These are phyloP conservation scores for Neurospora tetraspora DNA, from an alignment of 495 filamentous ascomycete genomes.

Conservation along the genomic window DNA sequence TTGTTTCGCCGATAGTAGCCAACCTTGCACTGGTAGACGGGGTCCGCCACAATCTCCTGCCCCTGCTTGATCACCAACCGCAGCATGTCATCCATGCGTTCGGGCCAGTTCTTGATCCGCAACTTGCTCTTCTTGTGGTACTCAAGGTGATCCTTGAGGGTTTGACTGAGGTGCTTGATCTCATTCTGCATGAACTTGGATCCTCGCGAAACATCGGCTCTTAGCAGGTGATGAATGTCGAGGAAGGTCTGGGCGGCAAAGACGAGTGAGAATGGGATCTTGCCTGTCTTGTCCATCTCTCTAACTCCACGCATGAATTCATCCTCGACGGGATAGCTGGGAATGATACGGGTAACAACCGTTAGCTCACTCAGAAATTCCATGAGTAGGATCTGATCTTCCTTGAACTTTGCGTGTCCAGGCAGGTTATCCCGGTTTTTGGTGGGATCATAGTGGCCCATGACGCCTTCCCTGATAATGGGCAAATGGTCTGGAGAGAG, in stretches of 20 bases:
- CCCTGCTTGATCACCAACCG: slow-evolving; percentile 9
- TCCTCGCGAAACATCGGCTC: slow-evolving; percentile 2
- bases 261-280: slow-evolving; percentile 21
- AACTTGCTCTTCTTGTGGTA: slow-evolving; percentile 24
- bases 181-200: slow-evolving; percentile 10
- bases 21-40: neutral
- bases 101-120: slow-evolving; percentile 22
- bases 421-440: slow-evolving; percentile 19
- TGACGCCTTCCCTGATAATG: slow-evolving; percentile 19
- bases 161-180: slow-evolving; percentile 10
- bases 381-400: slow-evolving; percentile 23
- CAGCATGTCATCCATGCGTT: slow-evolving; percentile 17
- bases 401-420: slow-evolving; percentile 18
- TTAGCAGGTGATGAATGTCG: slow-evolving; percentile 27
- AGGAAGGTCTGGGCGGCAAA: slow-evolving; percentile 33
- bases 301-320: slow-evolving; percentile 28
- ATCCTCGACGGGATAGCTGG: slow-evolving; percentile 21
- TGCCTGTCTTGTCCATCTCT: slow-evolving; percentile 11
- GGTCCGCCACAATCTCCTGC: slow-evolving; percentile 13
- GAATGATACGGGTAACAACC: slow-evolving; percentile 4
- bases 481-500: slow-evolving; percentile 13
- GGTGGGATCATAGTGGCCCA: slow-evolving; percentile 21
- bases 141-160: slow-evolving; percentile 20
- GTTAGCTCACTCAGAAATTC: slow-evolving; percentile 23
- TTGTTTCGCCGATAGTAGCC: neutral